phyloP scores from a whole-genome alignment of 2,329 filamentous ascomycete genomes.

The Pseudogymnoascus sp. region DNA sequence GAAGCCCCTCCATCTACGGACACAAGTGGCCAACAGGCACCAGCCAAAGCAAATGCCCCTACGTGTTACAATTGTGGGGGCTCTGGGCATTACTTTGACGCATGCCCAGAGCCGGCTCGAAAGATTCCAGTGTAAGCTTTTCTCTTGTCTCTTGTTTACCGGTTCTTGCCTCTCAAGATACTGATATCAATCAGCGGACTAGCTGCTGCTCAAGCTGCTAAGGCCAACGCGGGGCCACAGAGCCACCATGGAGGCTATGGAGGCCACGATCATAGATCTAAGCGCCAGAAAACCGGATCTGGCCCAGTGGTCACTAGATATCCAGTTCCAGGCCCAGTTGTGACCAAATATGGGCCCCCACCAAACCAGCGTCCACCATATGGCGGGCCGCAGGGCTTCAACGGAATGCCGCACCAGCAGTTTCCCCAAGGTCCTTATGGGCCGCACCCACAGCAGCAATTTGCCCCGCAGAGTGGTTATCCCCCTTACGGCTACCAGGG shows the following conservation, averaged over 20 bases:
- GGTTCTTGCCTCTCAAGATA: slow-evolving; percentile 14
- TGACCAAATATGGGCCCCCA: slow-evolving; percentile 15
- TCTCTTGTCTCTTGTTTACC: slow-evolving; percentile 10
- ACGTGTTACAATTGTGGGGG: slow-evolving; percentile 48
- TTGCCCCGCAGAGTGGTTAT: slow-evolving; percentile 16
- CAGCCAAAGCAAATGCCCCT: slow-evolving; percentile 2
- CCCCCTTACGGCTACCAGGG: neutral
- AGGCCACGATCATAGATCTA: slow-evolving; percentile 17
- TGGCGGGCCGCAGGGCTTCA: neutral
- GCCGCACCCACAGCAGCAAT: slow-evolving; percentile 21
- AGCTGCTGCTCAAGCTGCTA: slow-evolving; percentile 12
- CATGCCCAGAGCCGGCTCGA: slow-evolving; percentile 45
- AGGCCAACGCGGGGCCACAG: slow-evolving; percentile 1
- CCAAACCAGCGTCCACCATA: slow-evolving; percentile 12
- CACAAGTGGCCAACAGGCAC: neutral
- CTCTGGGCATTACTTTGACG: slow-evolving; percentile 45
- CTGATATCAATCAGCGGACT: slow-evolving; percentile 14
- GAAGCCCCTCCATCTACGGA: neutral
- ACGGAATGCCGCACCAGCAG: neutral
- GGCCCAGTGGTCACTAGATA: slow-evolving; percentile 20
- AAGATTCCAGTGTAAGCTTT: slow-evolving; percentile 43
- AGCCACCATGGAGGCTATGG: neutral
- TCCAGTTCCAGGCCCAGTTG: slow-evolving; percentile 14
- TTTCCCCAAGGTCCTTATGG: slow-evolving; percentile 13
- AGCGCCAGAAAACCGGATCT: slow-evolving; percentile 25